Conservation (phyloP, 257 asterid species). For the Solanum dulcamara region DNA sequence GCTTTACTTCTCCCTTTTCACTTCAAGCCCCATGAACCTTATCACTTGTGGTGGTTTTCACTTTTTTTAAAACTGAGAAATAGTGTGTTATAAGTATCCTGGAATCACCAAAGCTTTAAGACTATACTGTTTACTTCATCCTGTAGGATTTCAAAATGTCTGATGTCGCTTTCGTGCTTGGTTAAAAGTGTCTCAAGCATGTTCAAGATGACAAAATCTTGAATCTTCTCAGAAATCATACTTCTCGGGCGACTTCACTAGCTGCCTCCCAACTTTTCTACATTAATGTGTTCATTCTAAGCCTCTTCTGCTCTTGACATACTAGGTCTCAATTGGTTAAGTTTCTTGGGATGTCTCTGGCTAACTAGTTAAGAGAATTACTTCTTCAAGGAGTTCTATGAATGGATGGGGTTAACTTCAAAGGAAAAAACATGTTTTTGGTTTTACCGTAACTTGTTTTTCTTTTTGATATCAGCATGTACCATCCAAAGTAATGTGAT, state of each 20-base stretch:
- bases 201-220: not conserved
- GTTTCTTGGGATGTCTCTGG: not conserved
- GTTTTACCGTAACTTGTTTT: not conserved
- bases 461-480: not conserved
- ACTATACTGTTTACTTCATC: not conserved
- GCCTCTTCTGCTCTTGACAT: not conserved
- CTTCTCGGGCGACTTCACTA: not conserved
- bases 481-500: not conserved
- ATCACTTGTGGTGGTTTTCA: not conserved
- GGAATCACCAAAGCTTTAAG: not conserved
- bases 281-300: not conserved
- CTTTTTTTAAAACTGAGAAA: not conserved
- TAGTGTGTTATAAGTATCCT: not conserved
- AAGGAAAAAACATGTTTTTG: not conserved
- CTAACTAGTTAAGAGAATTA: not conserved
- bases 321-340: not conserved
- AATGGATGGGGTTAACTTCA: not conserved
- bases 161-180: not conserved
- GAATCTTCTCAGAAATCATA: not conserved
- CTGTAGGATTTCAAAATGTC: not conserved
- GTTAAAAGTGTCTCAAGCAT: not conserved
- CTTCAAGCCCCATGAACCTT: not conserved
- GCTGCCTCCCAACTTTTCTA: not conserved
- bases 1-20: not conserved
- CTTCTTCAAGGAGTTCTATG: not conserved